Percentiles rank a stretch among this genome's conserved stretches.
phyloP scores from a whole-genome alignment of 1,284 basidiomycete species.

The Sphaerobolus stellatus region DNA sequence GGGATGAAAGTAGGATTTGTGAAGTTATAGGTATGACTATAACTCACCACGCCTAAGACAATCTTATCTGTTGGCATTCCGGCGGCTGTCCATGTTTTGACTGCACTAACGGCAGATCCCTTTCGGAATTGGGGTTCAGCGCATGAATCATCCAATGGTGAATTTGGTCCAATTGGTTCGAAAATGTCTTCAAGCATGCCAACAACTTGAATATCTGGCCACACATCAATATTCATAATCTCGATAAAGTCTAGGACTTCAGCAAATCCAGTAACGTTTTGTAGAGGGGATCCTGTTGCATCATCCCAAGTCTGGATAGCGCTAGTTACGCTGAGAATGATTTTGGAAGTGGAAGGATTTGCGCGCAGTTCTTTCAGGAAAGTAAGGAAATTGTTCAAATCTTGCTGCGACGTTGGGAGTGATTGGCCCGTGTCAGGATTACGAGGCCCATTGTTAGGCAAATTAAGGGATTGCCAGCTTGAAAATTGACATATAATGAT shows the following conservation, averaged over 20 bases:
- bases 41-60: conserved; percentile 78
- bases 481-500: conserved; percentile 11
- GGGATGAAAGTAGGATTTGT: no score
- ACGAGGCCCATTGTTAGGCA: conserved; percentile 66
- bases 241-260: conserved; percentile 75
- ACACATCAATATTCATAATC: conserved; percentile 90
- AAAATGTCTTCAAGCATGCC: conserved; percentile 56
- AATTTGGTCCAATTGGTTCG: conserved; percentile 68
- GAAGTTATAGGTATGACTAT: conserved; percentile 64
- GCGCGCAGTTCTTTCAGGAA: conserved; percentile 74
- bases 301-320: conserved; percentile 68
- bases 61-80: conserved; percentile 80
- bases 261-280: conserved; percentile 71
- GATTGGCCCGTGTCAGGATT: no score
- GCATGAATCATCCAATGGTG: conserved; percentile 79
- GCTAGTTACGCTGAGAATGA: conserved; percentile 75
- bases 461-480: conserved; percentile 89
- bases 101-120: conserved; percentile 74
- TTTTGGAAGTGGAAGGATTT: conserved; percentile 50
- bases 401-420: conserved; percentile 61
- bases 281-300: conserved; percentile 52
- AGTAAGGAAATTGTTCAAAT: conserved; percentile 69
- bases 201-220: no score
- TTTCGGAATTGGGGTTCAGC: conserved; percentile 55
- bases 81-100: conserved; percentile 72